Percentiles rank a stretch among this genome's conserved stretches.
Conservation (phyloP, 495 filamentous ascomycete species). For the Aspergillus heteromorphus region DNA sequence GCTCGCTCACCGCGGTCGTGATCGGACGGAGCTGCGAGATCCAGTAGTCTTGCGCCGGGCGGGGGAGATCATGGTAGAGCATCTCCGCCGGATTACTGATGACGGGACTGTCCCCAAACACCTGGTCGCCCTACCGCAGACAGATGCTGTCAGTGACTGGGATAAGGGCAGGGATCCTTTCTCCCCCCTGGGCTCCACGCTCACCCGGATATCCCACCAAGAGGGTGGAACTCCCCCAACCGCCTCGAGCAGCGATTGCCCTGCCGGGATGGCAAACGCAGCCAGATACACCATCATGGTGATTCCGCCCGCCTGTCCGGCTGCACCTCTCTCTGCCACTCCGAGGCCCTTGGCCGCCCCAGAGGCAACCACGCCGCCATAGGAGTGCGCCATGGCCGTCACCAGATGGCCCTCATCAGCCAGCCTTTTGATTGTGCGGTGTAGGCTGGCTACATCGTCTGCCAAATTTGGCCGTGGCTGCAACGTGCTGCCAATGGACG, state of each 20-base stretch:
- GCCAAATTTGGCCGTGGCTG: neutral
- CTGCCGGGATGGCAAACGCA: neutral
- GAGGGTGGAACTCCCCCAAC: neutral
- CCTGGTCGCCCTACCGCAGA: neutral
- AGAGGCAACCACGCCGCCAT: neutral
- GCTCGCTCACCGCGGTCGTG: neutral
- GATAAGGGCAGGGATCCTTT: too few species aligned
- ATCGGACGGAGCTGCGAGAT: neutral
- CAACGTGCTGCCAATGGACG: neutral
- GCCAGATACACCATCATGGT: neutral
- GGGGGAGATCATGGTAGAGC: neutral
- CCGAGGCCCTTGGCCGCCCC: neutral
- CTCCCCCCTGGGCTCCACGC: neutral
- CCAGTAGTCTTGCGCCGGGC: neutral
- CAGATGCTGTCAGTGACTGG: neutral
- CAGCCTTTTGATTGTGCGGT: neutral
- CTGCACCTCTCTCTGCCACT: neutral
- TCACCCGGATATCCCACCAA: neutral
- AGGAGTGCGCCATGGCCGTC: neutral
- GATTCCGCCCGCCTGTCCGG: neutral
- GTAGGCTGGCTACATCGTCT: neutral
- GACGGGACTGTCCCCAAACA: neutral
- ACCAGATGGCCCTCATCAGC: neutral
- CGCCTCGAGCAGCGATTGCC: neutral
- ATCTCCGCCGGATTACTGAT: neutral